Conservation (phyloP, 2,329 filamentous ascomycete genomes). For the Byssochlamys sp. region DNA sequence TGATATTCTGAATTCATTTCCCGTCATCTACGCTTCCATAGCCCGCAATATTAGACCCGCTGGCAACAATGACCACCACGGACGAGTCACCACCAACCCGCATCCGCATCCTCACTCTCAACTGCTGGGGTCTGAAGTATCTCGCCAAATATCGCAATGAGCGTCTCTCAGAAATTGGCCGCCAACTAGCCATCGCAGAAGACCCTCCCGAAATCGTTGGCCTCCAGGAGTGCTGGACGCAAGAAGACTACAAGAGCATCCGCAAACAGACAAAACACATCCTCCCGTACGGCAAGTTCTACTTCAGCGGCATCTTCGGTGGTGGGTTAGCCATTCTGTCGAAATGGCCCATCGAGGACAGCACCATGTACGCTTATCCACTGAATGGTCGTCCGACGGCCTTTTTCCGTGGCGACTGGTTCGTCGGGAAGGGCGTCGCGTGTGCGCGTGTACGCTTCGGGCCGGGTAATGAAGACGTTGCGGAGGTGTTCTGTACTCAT, state of each 20-base stretch:
- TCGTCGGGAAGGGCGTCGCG: constrained; percentile 86
- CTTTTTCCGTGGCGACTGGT: constrained; percentile 93
- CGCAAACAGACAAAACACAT: constrained; percentile 61
- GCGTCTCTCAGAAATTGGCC: constrained; percentile 74
- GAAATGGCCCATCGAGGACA: constrained; percentile 84
- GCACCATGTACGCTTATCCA: constrained; percentile 75
- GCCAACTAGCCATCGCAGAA: constrained; percentile 58
- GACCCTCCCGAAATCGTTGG: constrained; percentile 75
- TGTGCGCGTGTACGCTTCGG: constrained; percentile 70
- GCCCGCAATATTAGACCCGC: background rate
- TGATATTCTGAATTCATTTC: background rate
- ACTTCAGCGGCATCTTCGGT: constrained; percentile 79
- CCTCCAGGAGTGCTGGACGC: constrained; percentile 91
- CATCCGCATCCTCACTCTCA: constrained; percentile 76
- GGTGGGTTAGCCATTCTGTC: constrained; percentile 81
- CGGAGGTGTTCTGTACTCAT: constrained; percentile 91
- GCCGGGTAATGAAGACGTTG: constrained; percentile 51
- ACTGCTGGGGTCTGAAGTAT: constrained; percentile 93
- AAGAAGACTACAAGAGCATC: constrained; percentile 71
- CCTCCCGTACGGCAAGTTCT: constrained; percentile 87
- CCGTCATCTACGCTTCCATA: background rate
- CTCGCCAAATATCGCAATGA: constrained; percentile 67
- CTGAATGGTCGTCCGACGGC: constrained; percentile 87
- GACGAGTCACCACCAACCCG: constrained; percentile 39
- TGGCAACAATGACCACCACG: constrained; percentile 4